Evolutionary conservation across 1,139 yeast genomes (phyloP).

Genomic region (Taphrina sp.): DNA sequence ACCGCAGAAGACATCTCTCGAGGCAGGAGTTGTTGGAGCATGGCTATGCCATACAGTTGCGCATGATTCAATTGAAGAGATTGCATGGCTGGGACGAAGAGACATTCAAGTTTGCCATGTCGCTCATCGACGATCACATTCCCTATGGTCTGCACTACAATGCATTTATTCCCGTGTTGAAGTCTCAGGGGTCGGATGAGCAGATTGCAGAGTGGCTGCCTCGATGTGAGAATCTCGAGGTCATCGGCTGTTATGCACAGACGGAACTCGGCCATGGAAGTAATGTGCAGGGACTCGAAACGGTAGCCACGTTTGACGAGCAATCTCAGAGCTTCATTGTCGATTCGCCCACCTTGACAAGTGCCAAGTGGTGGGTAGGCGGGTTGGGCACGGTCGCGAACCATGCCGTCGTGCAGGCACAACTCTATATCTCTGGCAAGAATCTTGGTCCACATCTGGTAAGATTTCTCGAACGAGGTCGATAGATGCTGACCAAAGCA

Average conservation of each 20-base stretch:
- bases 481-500: too few relatives aligned
- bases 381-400: slow-evolving; percentile 95
- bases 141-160: slow-evolving; percentile 27
- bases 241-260: slow-evolving; percentile 82
- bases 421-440: slow-evolving; percentile 61
- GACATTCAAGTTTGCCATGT: slow-evolving; percentile 6
- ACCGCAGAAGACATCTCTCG: slow-evolving; percentile 14
- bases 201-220: slow-evolving; percentile 24
- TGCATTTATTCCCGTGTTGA: slow-evolving; percentile 21
- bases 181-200: slow-evolving; percentile 26
- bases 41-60: slow-evolving; percentile 25
- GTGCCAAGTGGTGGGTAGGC: slow-evolving; percentile 98
- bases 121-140: slow-evolving; percentile 19
- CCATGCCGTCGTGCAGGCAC: slow-evolving; percentile 76
- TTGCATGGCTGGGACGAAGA: slow-evolving; percentile 23
- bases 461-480: too few relatives aligned
- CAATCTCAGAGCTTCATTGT: slow-evolving; percentile 65
- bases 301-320: slow-evolving; percentile 76
- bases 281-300: slow-evolving; percentile 86
- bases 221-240: slow-evolving; percentile 8
- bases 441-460: slow-evolving; percentile 76
- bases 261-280: slow-evolving; percentile 94
- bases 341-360: slow-evolving; percentile 84
- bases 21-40: slow-evolving; percentile 21
- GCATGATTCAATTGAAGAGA: slow-evolving; percentile 8